Percentiles rank a stretch among this genome's conserved stretches.
phyloP scores from a whole-genome alignment of 495 filamentous ascomycete genomes.

The Xylaria grammica region DNA sequence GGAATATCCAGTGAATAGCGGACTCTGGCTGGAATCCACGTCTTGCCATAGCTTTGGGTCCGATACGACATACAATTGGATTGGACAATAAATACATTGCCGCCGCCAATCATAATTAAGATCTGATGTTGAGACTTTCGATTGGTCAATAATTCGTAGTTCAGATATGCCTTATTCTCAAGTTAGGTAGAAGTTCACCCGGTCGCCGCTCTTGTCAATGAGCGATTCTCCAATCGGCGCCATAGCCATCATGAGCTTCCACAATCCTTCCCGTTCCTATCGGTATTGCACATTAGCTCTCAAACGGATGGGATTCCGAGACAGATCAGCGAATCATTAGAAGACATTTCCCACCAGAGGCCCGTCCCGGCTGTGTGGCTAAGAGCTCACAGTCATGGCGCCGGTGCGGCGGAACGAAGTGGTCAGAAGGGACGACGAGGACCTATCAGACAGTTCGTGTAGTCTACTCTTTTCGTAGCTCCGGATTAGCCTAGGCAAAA shows the following conservation, averaged over 20 bases:
- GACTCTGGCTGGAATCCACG: not conserved
- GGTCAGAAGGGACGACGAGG: too few relatives aligned
- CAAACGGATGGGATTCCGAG: conserved; percentile 36
- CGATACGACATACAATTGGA: not conserved
- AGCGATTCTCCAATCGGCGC: not conserved
- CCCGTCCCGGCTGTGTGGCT: conserved; percentile 18
- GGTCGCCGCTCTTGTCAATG: not conserved
- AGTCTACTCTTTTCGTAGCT: too few relatives aligned
- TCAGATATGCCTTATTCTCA: not conserved
- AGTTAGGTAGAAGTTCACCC: not conserved
- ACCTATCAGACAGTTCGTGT: too few relatives aligned
- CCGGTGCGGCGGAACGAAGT: not conserved
- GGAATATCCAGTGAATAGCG: not conserved
- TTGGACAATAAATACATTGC: conserved; percentile 26
- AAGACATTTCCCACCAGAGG: conserved; percentile 36
- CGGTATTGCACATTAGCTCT: conserved; percentile 33
- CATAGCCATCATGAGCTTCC: not conserved
- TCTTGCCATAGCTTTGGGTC: not conserved
- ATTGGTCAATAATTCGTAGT: conserved; percentile 29
- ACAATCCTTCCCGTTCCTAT: conserved; percentile 41
- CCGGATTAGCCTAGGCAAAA: too few relatives aligned
- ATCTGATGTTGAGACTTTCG: conserved; percentile 23
- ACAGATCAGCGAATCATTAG: conserved; percentile 49
- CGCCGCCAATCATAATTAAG: conserved; percentile 34
- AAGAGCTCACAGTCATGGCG: not conserved